Conservation (phyloP, 2,329 filamentous ascomycete species). For the Mycogone perniciosa region DNA sequence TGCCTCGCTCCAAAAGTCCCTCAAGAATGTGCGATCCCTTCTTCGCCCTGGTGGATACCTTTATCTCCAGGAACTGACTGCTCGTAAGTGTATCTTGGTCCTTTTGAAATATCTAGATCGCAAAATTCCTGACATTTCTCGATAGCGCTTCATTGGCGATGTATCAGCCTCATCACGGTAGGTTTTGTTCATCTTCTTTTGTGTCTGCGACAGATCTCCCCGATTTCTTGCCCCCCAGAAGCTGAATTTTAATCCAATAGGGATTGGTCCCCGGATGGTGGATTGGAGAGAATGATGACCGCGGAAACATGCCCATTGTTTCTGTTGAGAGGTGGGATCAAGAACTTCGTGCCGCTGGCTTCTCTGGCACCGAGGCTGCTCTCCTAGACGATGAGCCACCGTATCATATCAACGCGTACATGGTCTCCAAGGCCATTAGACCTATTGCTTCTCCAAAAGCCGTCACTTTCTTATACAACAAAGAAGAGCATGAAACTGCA, state of each 20-base stretch:
- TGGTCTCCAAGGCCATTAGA: no score
- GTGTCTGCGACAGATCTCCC: no score
- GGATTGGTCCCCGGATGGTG: conserved; percentile 31
- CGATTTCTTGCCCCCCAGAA: no score
- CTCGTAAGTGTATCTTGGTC: conserved; percentile 12
- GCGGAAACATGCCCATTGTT: conserved; percentile 23
- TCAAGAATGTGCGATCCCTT: neutral
- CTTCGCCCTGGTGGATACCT: conserved; percentile 5
- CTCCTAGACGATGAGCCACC: conserved; percentile 15
- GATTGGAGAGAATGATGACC: conserved; percentile 25
- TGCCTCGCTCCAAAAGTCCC: neutral
- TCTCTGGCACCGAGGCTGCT: conserved; percentile 12
- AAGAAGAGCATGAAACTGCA: conserved; percentile 4
- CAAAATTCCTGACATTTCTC: no score
- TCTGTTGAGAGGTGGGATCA: conserved; percentile 19
- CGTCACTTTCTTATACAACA: conserved; percentile 6
- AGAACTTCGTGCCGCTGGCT: conserved; percentile 23
- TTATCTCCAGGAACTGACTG: conserved; percentile 2
- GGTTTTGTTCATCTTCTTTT: no score
- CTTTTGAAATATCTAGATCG: no score
- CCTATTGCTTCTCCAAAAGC: neutral
- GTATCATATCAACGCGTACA: conserved; percentile 11
- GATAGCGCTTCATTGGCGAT: no score
- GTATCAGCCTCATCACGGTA: no score
- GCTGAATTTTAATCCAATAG: conserved; percentile 5